Conservation (phyloP, 2,329 filamentous ascomycete genomes). For the Calonectria pteridis region DNA sequence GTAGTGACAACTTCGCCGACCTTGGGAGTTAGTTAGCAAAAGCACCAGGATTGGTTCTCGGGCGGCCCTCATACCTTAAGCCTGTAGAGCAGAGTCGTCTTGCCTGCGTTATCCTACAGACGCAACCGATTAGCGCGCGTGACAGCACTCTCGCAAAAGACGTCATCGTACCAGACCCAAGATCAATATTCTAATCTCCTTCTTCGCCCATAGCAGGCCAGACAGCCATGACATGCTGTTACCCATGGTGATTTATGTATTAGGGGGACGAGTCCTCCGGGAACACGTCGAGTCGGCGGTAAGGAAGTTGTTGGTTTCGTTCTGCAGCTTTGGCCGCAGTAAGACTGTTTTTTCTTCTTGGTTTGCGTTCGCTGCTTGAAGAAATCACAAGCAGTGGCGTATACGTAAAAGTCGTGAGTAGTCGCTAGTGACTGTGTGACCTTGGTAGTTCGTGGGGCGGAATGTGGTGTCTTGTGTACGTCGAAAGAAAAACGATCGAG, state of each 20-base stretch:
- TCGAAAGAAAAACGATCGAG: conserved; percentile 24
- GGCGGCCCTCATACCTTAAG: conserved; percentile 75
- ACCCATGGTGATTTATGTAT: conserved; percentile 65
- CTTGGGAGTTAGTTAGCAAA: conserved; percentile 60
- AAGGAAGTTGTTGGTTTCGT: conserved; percentile 17
- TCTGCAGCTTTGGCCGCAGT: neutral
- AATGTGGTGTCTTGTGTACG: conserved; percentile 36
- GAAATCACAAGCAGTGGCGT: neutral
- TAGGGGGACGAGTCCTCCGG: conserved; percentile 26
- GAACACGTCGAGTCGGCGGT: conserved; percentile 15
- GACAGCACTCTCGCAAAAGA: conserved; percentile 21
- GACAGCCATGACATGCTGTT: conserved; percentile 78
- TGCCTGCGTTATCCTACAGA: conserved; percentile 92
- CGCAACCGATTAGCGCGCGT: conserved; percentile 35
- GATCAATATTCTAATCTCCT: conserved; percentile 97
- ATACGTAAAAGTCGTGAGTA: neutral
- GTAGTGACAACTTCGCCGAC: conserved; percentile 99
- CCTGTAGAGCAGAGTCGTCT: conserved; percentile 96
- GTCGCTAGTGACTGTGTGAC: neutral
- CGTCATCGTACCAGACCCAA: conserved; percentile 80
- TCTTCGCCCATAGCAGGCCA: conserved; percentile 87
- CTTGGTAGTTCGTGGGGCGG: conserved; percentile 26
- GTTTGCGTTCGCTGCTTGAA: conserved; percentile 21
- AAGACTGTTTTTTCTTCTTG: conserved; percentile 11
- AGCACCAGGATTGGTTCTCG: neutral